A percentile compares a stretch with the other conserved stretches of the same genome.
These are phyloP conservation scores for Solanum paucissectum DNA, from an alignment of 257 asterid species.

Conservation along the genomic window DNA sequence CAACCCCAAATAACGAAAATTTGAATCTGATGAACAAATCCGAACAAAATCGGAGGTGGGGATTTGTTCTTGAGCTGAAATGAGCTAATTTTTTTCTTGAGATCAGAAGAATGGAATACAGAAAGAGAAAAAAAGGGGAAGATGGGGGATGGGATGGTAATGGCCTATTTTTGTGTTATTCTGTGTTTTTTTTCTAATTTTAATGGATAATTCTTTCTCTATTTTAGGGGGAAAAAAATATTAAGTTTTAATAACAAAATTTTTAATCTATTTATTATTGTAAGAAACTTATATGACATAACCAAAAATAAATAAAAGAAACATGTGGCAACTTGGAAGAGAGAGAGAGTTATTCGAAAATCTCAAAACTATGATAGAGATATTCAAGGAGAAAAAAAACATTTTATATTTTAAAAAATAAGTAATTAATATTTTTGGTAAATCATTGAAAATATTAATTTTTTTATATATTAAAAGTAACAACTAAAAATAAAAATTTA, in stretches of 20 bases:
- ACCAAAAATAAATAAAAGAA: not conserved
- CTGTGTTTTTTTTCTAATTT: not conserved
- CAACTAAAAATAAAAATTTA: no score
- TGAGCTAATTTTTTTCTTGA: constrained; percentile 9
- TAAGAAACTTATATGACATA: not conserved
- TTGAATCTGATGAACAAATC: not conserved
- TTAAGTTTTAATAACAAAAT: not conserved
- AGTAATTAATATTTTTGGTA: no score
- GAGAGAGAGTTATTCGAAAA: not conserved
- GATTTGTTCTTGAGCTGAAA: not conserved
- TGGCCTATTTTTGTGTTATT: not conserved
- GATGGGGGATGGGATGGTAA: not conserved
- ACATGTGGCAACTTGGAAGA: not conserved
- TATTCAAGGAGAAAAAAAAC: not conserved
- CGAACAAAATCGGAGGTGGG: not conserved
- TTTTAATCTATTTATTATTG: not conserved
- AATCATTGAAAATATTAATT: no score
- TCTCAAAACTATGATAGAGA: not conserved
- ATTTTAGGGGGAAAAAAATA: not conserved
- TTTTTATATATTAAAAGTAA: no score
- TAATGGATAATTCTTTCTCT: not conserved
- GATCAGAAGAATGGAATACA: constrained; percentile 22
- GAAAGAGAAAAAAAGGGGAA: constrained; percentile 5
- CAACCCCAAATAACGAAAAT: not conserved
- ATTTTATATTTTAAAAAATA: not conserved